phyloP scores from a whole-genome alignment of 305 asterid species.

The Andrographis paniculata region DNA sequence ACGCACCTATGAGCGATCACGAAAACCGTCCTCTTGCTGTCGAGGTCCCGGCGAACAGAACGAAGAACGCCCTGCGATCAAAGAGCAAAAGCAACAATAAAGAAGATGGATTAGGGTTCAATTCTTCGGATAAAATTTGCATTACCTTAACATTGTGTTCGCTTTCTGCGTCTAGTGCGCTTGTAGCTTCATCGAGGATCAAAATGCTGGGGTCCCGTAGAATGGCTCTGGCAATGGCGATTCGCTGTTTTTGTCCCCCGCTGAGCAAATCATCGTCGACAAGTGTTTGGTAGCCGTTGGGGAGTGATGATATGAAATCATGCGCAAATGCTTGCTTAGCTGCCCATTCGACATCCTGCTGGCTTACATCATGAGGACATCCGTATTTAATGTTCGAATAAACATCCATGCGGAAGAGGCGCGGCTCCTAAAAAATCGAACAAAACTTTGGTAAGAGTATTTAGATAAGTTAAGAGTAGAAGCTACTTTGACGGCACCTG shows the following conservation, averaged over 20 bases:
- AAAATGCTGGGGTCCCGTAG: slow-evolving; percentile 83
- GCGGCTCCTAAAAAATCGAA: slow-evolving; percentile 60
- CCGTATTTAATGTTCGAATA: slow-evolving; percentile 87
- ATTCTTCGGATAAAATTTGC: not conserved
- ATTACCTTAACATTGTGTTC: slow-evolving; percentile 87
- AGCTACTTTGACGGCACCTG: slow-evolving; percentile 44
- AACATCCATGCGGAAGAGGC: slow-evolving; percentile 79
- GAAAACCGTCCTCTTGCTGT: slow-evolving; percentile 61
- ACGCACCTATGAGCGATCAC: slow-evolving; percentile 81
- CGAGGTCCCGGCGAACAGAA: slow-evolving; percentile 42
- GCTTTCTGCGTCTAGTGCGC: slow-evolving; percentile 95
- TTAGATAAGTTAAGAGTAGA: not conserved
- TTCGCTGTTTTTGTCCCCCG: slow-evolving; percentile 97
- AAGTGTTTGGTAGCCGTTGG: slow-evolving; percentile 79
- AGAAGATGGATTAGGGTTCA: not conserved
- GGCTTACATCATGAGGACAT: slow-evolving; percentile 53
- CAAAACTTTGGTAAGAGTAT: not conserved
- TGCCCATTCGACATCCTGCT: slow-evolving; percentile 77
- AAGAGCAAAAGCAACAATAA: not conserved
- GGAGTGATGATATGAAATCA: slow-evolving; percentile 69
- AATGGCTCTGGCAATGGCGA: slow-evolving; percentile 90
- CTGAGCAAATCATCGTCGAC: slow-evolving; percentile 96
- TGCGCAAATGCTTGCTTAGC: slow-evolving; percentile 94
- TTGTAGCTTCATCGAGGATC: slow-evolving; percentile 96
- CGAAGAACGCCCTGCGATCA: slow-evolving; percentile 36